These are phyloP conservation scores for Tubosaeta sp. DNA, from an alignment of 768 basidiomycete species.

Conservation along the genomic window DNA sequence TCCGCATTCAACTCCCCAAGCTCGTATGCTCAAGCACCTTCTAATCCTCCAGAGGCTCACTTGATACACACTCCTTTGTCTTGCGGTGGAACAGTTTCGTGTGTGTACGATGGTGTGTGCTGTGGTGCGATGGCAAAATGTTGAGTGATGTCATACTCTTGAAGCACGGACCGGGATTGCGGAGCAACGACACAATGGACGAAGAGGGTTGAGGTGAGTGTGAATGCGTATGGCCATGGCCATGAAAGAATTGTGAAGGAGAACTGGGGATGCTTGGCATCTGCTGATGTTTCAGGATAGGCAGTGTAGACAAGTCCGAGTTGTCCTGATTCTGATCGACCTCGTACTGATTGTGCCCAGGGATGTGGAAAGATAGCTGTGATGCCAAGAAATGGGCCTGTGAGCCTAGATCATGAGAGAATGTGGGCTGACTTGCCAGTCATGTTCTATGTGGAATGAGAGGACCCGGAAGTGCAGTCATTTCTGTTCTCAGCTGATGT, in stretches of 20 bases:
- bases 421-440: constrained; percentile 27
- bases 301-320: constrained; percentile 30
- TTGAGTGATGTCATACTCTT: constrained; percentile 33
- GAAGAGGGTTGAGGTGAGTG: constrained; percentile 32
- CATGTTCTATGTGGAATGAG: constrained; percentile 28
- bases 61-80: constrained; percentile 32
- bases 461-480: constrained; percentile 11
- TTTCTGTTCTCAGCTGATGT: constrained; percentile 33
- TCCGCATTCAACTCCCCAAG: constrained; percentile 23
- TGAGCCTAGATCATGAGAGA: constrained; percentile 23
- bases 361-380: constrained; percentile 31
- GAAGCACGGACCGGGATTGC: constrained; percentile 33
- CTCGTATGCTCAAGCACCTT: constrained; percentile 28
- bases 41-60: constrained; percentile 32
- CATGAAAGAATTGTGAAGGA: constrained; percentile 30
- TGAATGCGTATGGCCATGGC: constrained; percentile 25
- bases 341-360: constrained; percentile 30
- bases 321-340: constrained; percentile 29
- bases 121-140: constrained; percentile 30
- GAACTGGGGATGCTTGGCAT: constrained; percentile 29
- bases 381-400: constrained; percentile 31
- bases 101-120: constrained; percentile 26
- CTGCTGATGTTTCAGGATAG: constrained; percentile 18
- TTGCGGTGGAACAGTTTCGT: constrained; percentile 33
- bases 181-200: constrained; percentile 31